Base-by-base conservation (phyloP, 345 rosid genomes). In the Gossypium anomalum region DNA sequence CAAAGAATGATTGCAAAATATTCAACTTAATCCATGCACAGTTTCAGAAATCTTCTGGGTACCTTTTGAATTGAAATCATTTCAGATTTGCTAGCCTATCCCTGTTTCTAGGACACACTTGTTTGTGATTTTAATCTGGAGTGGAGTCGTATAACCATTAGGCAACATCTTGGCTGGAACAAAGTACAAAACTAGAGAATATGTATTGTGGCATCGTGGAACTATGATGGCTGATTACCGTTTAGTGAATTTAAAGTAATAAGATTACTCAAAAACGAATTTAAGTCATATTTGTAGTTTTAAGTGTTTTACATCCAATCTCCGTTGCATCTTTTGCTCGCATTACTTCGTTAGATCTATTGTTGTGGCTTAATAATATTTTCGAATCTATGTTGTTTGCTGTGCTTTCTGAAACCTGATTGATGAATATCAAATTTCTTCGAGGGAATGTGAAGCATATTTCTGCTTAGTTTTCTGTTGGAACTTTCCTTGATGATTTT, bases 401-500 rank as follows among this genome's bases (percentile, higher is more conserved):
- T 14, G 13, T 47, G n/a, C 17, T 44, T 20, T 65, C 49, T 65
- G 69, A 65, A 41, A 10, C 49, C 49, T 66, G 23, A 44, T 20
- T 14, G 10, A 27, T 60, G 15, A 60, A 27, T 60, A 25, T 60
- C 65, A 59, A 59, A 25, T 59, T 65, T 4, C 4, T 43, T 19
- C 2, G 43, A 19, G 51, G 17, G 7, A 34, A 34, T 34, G 41
- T 34, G 41, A 34, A 34, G 41, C 7, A 20, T 2, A 11, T 68
- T 17, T 25, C 58, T 16, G 15, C 9, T 43, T 49, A 51, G 22
- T 49, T 27, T 53, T 25, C 27, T 67, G 43, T 29, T 56, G 6
- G 43, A 29, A 55, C 19, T 41, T 74, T 73, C 20, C 27, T 13
- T 76, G 15, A 53, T 70, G 14, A 64, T 29, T 80, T 56, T 41